These are phyloP conservation scores for Penicillium thymicola DNA, from an alignment of 2,329 filamentous ascomycete species.

Conservation along the genomic window DNA sequence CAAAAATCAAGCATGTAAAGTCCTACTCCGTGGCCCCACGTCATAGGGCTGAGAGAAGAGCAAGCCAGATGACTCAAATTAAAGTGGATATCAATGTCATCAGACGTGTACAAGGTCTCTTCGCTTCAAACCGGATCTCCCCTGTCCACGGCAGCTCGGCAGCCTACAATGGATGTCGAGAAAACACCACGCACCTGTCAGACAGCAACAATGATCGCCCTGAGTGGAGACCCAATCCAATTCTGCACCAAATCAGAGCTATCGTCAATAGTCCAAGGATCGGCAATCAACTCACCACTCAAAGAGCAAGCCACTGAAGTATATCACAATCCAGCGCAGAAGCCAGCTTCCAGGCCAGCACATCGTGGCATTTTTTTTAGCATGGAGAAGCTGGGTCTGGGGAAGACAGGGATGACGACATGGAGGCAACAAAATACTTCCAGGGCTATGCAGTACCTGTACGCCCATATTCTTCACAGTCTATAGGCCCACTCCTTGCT, in stretches of 20 bases:
- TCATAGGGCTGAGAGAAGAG: conserved; percentile 24
- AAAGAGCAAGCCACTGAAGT: not conserved
- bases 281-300: not conserved
- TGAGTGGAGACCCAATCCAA: conserved; percentile 4
- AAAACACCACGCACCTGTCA: not conserved
- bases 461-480: not conserved
- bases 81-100: conserved; percentile 1
- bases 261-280: not conserved
- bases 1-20: not conserved
- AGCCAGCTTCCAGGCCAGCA: not conserved
- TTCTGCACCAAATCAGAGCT: not conserved
- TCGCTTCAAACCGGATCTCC: not conserved
- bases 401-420: not conserved
- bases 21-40: conserved; percentile 6
- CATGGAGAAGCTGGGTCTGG: not conserved
- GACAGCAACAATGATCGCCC: conserved; percentile 10
- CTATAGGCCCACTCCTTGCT: conserved; percentile 14
- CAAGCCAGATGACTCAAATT: conserved; percentile 2
- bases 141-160: not conserved
- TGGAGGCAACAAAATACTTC: not conserved
- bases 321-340: not conserved
- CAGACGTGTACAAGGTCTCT: not conserved
- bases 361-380: not conserved
- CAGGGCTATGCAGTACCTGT: not conserved
- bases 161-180: not conserved